A percentile compares a stretch with the other conserved stretches of the same genome.
Conservation (phyloP, 2,329 filamentous ascomycete species). For the Colletotrichum lindemuthianum region DNA sequence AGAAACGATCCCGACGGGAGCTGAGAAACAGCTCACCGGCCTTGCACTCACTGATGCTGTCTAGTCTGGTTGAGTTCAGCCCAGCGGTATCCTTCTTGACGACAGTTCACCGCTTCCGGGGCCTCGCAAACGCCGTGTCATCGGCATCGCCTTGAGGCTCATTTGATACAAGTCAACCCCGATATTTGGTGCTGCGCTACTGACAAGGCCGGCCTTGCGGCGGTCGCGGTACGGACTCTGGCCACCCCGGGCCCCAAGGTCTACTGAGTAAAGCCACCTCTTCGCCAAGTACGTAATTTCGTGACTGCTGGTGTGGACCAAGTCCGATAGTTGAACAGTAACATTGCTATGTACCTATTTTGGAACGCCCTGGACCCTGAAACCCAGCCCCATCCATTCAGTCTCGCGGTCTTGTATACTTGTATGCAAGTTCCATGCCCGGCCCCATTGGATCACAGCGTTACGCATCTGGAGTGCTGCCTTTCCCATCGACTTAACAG, state of each 20-base stretch:
- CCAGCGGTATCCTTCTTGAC: constrained; percentile 16
- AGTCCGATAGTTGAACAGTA: too few relatives aligned
- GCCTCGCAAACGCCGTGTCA: constrained; percentile 29
- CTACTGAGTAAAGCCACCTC: too few relatives aligned
- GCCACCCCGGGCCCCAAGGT: too few relatives aligned
- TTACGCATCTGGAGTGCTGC: constrained; percentile 28
- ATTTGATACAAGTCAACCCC: constrained; percentile 23
- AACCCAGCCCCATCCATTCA: constrained; percentile 9
- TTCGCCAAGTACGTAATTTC: too few relatives aligned
- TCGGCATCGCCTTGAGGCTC: constrained; percentile 20
- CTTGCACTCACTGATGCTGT: not conserved
- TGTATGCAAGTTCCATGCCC: constrained; percentile 28
- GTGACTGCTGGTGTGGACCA: too few relatives aligned
- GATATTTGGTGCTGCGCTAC: not conserved
- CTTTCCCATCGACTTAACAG: constrained; percentile 17
- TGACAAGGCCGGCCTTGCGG: too few relatives aligned
- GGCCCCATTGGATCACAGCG: constrained; percentile 26
- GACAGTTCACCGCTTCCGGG: constrained; percentile 29
- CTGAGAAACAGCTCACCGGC: constrained; percentile 7
- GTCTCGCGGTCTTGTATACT: not conserved
- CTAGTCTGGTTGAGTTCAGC: constrained; percentile 15
- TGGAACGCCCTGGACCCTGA: constrained; percentile 26
- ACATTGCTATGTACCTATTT: not conserved
- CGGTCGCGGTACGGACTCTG: not conserved
- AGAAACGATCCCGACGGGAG: not conserved